phyloP scores from a whole-genome alignment of 2,329 filamentous ascomycete genomes.

The Akanthomyces dipterigenus region DNA sequence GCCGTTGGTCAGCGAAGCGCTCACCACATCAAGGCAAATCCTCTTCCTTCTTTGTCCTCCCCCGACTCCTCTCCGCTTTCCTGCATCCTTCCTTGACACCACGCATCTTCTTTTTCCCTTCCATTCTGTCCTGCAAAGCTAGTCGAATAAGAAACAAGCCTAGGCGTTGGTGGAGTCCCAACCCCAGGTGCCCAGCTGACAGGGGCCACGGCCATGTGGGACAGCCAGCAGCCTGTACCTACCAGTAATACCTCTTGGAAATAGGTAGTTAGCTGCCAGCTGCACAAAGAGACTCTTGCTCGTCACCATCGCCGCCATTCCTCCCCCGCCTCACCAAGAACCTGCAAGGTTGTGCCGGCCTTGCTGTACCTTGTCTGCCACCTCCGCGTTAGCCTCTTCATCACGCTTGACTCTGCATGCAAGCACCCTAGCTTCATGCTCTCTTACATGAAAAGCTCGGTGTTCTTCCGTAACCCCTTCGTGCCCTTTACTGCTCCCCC shows the following conservation, averaged over 20 bases:
- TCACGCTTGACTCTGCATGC: neutral
- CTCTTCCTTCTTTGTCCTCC: neutral
- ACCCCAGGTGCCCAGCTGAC: conserved; percentile 2
- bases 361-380: neutral
- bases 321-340: neutral
- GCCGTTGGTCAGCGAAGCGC: neutral
- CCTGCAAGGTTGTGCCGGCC: neutral
- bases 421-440: neutral
- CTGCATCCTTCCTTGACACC: neutral
- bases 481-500: neutral
- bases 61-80: neutral
- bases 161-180: neutral
- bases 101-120: neutral
- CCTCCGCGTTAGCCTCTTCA: neutral
- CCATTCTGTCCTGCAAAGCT: neutral
- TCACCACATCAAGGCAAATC: neutral
- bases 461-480: conserved; percentile 1
- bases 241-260: neutral
- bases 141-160: neutral
- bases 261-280: neutral
- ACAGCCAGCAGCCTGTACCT: neutral
- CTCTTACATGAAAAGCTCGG: neutral
- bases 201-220: conserved; percentile 1
- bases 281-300: neutral
- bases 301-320: neutral